Evolutionary conservation across 164 flowering plant species (phyloP).

Genomic region (Aristolochia californica): DNA sequence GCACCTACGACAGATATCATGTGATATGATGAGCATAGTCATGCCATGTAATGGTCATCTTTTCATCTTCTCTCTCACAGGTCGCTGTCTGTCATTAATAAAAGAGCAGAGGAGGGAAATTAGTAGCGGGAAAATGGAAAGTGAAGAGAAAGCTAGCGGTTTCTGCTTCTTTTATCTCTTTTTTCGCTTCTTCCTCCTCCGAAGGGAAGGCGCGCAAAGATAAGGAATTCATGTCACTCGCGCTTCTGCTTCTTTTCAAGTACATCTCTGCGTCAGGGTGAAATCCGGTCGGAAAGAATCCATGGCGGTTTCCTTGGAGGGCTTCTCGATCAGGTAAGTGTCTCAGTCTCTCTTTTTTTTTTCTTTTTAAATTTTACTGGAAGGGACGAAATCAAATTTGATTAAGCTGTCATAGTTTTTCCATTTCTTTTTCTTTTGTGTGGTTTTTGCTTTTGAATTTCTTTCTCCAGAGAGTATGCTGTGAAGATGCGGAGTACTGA

Average conservation of each 20-base stretch:
- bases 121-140: constrained; percentile 23
- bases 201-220: background rate
- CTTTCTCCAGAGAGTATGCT: constrained; percentile 41
- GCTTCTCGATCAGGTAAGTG: constrained; percentile 52
- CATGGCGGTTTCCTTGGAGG: constrained; percentile 27
- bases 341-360: no score
- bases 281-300: background rate
- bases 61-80: constrained; percentile 18
- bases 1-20: no score
- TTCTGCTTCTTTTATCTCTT: background rate
- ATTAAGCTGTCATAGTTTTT: no score
- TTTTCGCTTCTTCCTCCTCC: background rate
- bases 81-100: constrained; percentile 41
- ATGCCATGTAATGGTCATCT: background rate
- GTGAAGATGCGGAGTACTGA: constrained; percentile 40
- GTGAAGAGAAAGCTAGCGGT: background rate
- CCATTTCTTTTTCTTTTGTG: no score
- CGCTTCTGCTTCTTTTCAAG: background rate
- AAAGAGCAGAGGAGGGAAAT: constrained; percentile 10
- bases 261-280: background rate
- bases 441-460: no score
- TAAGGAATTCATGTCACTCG: background rate
- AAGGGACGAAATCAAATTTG: no score
- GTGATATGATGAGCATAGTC: background rate
- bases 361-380: no score